Base-by-base conservation (phyloP, 169 alveolate species). In the Cryptosporidium xiaoi region DNA sequence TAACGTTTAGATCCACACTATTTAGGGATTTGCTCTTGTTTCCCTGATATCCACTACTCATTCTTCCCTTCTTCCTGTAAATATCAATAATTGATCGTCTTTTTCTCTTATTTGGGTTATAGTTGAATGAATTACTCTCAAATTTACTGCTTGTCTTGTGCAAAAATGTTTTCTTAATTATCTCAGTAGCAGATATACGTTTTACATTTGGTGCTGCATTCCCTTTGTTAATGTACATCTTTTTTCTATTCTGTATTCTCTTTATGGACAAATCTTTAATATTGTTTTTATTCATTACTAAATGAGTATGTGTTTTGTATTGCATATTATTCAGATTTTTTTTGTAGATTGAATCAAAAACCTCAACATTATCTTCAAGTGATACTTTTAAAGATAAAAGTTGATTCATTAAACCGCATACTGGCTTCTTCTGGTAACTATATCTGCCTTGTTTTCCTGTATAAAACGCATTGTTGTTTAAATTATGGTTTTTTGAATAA, bases 151-250 rank as follows among this genome's bases (percentile, higher is more conserved):
- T 69, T 29, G 67, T 29, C 7, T 56, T 69, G 10, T 77, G 56
- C 69, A 77, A 58, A 15, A 60, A 62, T 4, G 71, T 60, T 27
- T 77, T 77, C 24, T 62, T 77, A 24, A 77, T 77, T 50, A 77
- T 77, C 48, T 62, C 77, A 8, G 62, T 77, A 24, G 87, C 87
- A 16, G 87, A 77, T 20, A 77, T 40, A 1, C 87, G 69, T 15
- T 77, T 56, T 29, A 71, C 64, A 60, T 60, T 77, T 12, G 87
- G 87, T n/a, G 71, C 77, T 12, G 56, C 87, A 40, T 77, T 77
- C 5, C 87, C 87, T 29, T 77, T 77, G 64, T 77, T 77, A 40
- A 77, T 77, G 34, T 77, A 77, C 87, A 77, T 77, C 51, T 77
- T 77, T 62, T 64, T 69, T 53, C 83, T 44, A 69, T 69, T 69